Evolutionary conservation across 2,329 filamentous ascomycete genomes (phyloP).

Genomic region (Hypoxylon sp.): DNA sequence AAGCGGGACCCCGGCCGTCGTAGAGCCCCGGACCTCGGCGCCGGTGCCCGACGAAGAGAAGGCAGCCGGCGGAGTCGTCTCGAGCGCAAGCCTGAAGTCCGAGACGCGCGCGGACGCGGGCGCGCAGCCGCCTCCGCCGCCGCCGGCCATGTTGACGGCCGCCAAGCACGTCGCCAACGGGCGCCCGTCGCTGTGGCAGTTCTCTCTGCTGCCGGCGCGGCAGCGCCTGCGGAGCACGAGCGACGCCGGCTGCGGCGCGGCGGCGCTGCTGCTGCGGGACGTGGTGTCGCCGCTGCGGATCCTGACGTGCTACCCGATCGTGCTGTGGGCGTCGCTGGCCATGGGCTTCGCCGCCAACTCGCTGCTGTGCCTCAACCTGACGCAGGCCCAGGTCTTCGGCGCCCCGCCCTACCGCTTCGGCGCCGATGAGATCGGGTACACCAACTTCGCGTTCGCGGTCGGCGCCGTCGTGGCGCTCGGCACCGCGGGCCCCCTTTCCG

Average conservation of each 20-base stretch:
- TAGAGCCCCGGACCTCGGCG: background rate
- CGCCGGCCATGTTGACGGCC: constrained; percentile 5
- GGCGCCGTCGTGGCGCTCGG: constrained; percentile 51
- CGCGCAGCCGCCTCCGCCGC: constrained; percentile 24
- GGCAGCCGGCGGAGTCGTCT: constrained; percentile 1
- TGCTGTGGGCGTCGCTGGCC: constrained; percentile 40
- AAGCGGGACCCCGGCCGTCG: background rate
- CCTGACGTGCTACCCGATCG: constrained; percentile 43
- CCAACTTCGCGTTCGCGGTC: constrained; percentile 55
- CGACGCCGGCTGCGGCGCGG: background rate
- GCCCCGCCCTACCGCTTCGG: constrained; percentile 56
- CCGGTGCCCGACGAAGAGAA: background rate
- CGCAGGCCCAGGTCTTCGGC: constrained; percentile 55
- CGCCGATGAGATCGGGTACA: constrained; percentile 54
- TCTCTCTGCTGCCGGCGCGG: constrained; percentile 38
- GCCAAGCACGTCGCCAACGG: constrained; percentile 29
- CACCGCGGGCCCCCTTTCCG: constrained; percentile 53
- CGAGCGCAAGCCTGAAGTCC: constrained; percentile 16
- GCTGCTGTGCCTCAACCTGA: constrained; percentile 59
- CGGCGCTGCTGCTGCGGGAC: constrained; percentile 35
- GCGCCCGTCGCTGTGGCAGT: constrained; percentile 37
- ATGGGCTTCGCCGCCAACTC: constrained; percentile 45
- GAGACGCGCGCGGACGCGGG: background rate
- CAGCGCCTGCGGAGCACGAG: constrained; percentile 12
- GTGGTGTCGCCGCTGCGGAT: constrained; percentile 42